phyloP scores from a whole-genome alignment of 2,329 filamentous ascomycete genomes.

The Cytospora leucostoma region DNA sequence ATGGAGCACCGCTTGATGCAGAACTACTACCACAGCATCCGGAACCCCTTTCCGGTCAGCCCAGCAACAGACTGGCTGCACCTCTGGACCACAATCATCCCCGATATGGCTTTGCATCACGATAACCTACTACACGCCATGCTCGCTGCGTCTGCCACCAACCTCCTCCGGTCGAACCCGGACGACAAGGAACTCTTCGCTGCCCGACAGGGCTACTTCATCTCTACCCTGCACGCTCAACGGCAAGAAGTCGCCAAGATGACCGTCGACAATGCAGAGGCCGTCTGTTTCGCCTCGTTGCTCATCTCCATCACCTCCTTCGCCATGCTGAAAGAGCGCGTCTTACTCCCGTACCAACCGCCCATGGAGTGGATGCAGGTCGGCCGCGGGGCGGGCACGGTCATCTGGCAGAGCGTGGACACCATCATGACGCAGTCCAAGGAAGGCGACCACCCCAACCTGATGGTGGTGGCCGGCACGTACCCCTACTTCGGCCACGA shows the following conservation, averaged over 20 bases:
- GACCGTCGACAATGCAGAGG: constrained; percentile 32
- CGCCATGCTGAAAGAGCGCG: constrained; percentile 33
- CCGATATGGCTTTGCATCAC: constrained; percentile 30
- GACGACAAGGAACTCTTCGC: constrained; percentile 30
- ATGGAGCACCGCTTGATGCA: constrained; percentile 36
- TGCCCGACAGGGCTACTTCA: constrained; percentile 34
- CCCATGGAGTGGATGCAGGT: constrained; percentile 35
- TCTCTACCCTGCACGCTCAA: constrained; percentile 34
- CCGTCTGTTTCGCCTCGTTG: constrained; percentile 32
- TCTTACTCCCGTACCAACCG: constrained; percentile 31
- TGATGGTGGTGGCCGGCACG: constrained; percentile 45
- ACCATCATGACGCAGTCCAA: constrained; percentile 40
- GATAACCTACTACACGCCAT: constrained; percentile 33
- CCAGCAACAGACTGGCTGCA: constrained; percentile 30
- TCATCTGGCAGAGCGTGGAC: constrained; percentile 34
- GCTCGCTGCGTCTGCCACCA: constrained; percentile 32
- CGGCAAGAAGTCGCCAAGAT: constrained; percentile 31
- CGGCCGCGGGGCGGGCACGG: constrained; percentile 32
- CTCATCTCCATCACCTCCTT: constrained; percentile 34
- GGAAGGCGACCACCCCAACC: constrained; percentile 46
- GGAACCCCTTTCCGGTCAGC: constrained; percentile 27
- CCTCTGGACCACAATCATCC: constrained; percentile 30
- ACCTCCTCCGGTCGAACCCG: constrained; percentile 29
- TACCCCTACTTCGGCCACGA: constrained; percentile 38
- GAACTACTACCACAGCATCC: constrained; percentile 30